Conservation (phyloP, 805 yeast species). For the Myxozyma melibiosi region DNA sequence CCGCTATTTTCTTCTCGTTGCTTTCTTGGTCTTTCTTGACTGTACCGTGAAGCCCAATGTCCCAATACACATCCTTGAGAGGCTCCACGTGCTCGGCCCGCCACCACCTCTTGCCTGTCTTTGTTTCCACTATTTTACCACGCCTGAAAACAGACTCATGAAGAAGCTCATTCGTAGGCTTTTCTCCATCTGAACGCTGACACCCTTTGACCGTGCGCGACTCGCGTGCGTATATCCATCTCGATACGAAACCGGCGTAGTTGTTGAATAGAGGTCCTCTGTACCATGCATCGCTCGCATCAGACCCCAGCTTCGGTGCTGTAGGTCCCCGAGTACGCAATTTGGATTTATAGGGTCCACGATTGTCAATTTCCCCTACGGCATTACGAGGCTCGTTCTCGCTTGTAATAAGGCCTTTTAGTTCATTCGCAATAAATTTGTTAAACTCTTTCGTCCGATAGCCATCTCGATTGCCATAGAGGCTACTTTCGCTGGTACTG, state of each 20-base stretch:
- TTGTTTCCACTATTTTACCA: background rate
- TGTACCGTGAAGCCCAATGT: background rate
- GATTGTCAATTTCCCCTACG: no score
- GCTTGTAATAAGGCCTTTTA: background rate
- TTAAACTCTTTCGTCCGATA: no score
- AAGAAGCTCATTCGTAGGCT: conserved; percentile 3
- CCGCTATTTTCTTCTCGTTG: background rate
- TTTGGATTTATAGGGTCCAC: no score
- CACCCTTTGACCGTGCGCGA: conserved; percentile 8
- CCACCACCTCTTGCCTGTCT: background rate
- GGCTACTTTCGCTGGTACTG: no score
- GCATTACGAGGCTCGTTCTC: no score
- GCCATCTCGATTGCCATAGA: background rate
- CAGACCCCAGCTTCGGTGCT: background rate
- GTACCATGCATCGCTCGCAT: conserved; percentile 15
- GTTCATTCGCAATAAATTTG: background rate
- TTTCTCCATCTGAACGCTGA: background rate
- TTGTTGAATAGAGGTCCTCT: conserved; percentile 18
- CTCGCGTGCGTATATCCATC: background rate
- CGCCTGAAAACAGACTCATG: conserved; percentile 17
- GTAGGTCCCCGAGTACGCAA: no score
- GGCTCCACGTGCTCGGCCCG: background rate
- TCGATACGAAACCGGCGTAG: conserved; percentile 3
- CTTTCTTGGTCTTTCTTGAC: no score
- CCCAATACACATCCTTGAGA: conserved; percentile 1